Evolutionary conservation across 768 basidiomycete species (phyloP).

Genomic region (Lentinula detonsa): DNA sequence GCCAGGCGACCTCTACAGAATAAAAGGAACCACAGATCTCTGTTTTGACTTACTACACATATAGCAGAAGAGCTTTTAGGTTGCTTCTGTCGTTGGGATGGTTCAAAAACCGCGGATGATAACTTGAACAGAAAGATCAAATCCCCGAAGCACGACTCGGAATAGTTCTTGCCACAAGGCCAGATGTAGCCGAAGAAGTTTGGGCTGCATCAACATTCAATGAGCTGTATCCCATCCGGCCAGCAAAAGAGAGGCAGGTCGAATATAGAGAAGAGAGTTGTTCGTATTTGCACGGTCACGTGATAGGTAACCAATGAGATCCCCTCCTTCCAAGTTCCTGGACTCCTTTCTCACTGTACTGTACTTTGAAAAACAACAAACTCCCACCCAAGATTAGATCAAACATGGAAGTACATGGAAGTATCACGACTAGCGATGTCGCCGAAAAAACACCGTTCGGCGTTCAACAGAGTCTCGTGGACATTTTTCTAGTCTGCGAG

Average conservation of each 20-base stretch:
- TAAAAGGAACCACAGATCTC: conserved; percentile 19
- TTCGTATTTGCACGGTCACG: too few species aligned
- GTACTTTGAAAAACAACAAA: too few species aligned
- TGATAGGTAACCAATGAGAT: too few species aligned
- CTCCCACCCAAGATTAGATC: too few species aligned
- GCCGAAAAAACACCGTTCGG: too few species aligned
- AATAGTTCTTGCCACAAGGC: conserved; percentile 16
- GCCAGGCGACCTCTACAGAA: conserved; percentile 19
- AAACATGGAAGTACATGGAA: too few species aligned
- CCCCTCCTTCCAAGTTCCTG: too few species aligned
- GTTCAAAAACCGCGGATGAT: conserved; percentile 14
- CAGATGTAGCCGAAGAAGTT: conserved; percentile 10
- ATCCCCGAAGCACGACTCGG: conserved; percentile 23
- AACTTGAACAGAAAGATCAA: conserved; percentile 21
- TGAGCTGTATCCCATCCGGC: conserved; percentile 21
- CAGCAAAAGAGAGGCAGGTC: conserved; percentile 20
- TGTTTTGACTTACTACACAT: conserved; percentile 9
- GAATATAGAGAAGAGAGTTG: conserved; percentile 18
- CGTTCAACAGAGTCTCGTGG: not conserved
- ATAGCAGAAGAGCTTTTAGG: not conserved
- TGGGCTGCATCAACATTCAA: conserved; percentile 17
- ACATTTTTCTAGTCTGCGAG: not conserved
- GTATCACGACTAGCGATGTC: too few species aligned
- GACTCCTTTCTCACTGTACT: too few species aligned
- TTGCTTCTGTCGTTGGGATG: not conserved